Evolutionary conservation across 108 stramenopile species (phyloP).

Genomic region (Mediolabrus comicus): DNA sequence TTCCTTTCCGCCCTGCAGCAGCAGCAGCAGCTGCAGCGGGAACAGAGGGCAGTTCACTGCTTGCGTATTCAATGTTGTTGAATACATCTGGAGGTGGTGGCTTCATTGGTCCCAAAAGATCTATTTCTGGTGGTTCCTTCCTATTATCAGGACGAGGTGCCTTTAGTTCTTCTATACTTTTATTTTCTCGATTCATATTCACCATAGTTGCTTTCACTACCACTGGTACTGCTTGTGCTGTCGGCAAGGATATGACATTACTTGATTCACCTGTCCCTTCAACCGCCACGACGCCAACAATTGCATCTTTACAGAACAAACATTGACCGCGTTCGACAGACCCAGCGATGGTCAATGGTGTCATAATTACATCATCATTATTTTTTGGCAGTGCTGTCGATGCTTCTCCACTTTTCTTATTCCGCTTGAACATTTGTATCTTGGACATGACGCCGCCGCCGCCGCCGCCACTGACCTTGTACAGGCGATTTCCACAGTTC

Average conservation of each 20-base stretch:
- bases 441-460: slow-evolving; percentile 4
- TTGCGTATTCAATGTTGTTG: too few species aligned
- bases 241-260: not conserved
- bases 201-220: not conserved
- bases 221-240: not conserved
- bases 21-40: not conserved
- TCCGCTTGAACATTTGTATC: slow-evolving; percentile 11
- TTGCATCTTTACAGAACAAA: slow-evolving; percentile 24
- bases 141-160: not conserved
- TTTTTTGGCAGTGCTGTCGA: not conserved
- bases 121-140: not conserved
- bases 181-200: not conserved
- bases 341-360: slow-evolving; percentile 47
- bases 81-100: not conserved
- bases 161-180: not conserved
- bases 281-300: not conserved
- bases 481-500: slow-evolving; percentile 46
- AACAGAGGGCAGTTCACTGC: too few species aligned
- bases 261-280: not conserved
- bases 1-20: not conserved
- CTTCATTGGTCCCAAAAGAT: not conserved
- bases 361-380: slow-evolving; percentile 8
- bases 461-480: slow-evolving; percentile 11
- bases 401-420: not conserved
- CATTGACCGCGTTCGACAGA: slow-evolving; percentile 53